phyloP scores from a whole-genome alignment of 257 asterid species.

The Penstemon newberryi region DNA sequence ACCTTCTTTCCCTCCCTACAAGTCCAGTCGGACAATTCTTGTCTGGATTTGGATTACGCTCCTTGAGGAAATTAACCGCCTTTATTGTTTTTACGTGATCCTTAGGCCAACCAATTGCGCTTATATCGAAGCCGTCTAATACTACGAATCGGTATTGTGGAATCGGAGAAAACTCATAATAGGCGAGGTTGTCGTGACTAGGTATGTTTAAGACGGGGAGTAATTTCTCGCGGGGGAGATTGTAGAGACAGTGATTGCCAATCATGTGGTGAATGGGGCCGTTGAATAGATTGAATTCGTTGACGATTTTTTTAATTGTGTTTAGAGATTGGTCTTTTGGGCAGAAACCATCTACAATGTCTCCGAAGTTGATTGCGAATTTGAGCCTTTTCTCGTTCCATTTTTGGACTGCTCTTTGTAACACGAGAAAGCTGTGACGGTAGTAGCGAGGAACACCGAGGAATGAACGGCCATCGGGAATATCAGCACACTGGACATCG shows the following conservation, averaged over 20 bases:
- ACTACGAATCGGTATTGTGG: conserved; percentile 78
- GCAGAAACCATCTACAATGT: conserved; percentile 85
- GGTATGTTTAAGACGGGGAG: conserved; percentile 72
- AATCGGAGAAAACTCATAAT: conserved; percentile 80
- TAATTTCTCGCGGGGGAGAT: conserved; percentile 80
- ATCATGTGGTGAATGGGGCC: conserved; percentile 92
- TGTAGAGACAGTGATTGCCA: conserved; percentile 96
- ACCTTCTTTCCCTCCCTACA: conserved; percentile 68
- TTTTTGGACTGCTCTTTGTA: conserved; percentile 71
- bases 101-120: conserved; percentile 86
- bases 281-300: conserved; percentile 46
- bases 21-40: conserved; percentile 95
- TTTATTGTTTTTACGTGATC: conserved; percentile 62
- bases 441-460: conserved; percentile 95
- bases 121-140: conserved; percentile 83
- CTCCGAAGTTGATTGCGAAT: conserved; percentile 79
- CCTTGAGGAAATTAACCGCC: conserved; percentile 58
- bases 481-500: conserved; percentile 94
- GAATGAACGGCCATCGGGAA: conserved; percentile 87
- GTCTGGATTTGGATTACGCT: conserved; percentile 75
- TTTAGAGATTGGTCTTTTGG: conserved; percentile 69
- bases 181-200: conserved; percentile 47
- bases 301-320: conserved; percentile 50
- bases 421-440: conserved; percentile 69
- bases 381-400: conserved; percentile 53